phyloP scores from a whole-genome alignment of 2,329 filamentous ascomycete species.

The Laburnicola sp. region DNA sequence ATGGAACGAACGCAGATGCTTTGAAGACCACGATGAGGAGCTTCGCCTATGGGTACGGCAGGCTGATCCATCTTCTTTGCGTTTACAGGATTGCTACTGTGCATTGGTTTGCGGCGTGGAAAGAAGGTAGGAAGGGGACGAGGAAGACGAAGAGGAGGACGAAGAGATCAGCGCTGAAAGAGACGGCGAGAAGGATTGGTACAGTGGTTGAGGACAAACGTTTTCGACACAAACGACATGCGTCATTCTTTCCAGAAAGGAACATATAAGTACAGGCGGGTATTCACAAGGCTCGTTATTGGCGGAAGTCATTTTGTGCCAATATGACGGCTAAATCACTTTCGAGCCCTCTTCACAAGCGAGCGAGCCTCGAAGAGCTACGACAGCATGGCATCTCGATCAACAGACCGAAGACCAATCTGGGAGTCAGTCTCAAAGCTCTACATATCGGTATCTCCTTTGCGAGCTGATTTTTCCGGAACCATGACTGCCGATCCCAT shows the following conservation, averaged over 20 bases:
- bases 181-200: constrained; percentile 2
- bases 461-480: neutral
- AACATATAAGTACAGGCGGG: neutral
- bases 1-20: constrained; percentile 45
- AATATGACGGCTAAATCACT: constrained; percentile 6
- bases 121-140: constrained; percentile 29
- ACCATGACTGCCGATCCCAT: constrained; percentile 8
- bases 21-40: constrained; percentile 47
- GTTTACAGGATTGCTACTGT: constrained; percentile 47
- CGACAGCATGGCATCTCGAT: neutral
- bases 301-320: neutral
- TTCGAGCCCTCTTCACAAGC: neutral
- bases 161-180: constrained; percentile 8
- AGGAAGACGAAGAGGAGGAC: constrained; percentile 5
- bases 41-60: constrained; percentile 45
- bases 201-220: constrained; percentile 11
- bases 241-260: too few relatives aligned
- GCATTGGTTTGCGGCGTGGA: constrained; percentile 44
- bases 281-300: neutral
- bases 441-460: neutral
- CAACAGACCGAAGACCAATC: neutral
- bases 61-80: constrained; percentile 45
- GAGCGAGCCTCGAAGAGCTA: neutral
- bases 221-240: too few relatives aligned
- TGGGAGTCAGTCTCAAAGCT: neutral